Conservation (phyloP, 2,329 filamentous ascomycete species). For the Hymenotorrendiella dingleyae region DNA sequence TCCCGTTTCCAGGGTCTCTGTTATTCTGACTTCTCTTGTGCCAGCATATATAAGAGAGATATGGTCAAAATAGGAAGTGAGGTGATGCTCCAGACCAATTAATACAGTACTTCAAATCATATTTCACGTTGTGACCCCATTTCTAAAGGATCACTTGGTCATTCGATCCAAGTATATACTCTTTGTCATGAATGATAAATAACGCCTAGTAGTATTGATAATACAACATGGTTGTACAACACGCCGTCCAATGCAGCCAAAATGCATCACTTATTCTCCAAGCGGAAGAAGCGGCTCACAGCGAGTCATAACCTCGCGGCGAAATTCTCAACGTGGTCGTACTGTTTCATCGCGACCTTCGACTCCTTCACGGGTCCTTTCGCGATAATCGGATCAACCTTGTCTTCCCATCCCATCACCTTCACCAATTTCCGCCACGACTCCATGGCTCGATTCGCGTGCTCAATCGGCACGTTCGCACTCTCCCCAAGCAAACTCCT, state of each 20-base stretch:
- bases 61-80: too few species aligned
- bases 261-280: not conserved
- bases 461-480: slow-evolving; percentile 40
- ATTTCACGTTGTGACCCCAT: too few species aligned
- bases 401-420: slow-evolving; percentile 8
- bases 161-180: too few species aligned
- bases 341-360: not conserved
- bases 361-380: not conserved
- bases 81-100: too few species aligned
- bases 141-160: too few species aligned
- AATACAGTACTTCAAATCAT: too few species aligned
- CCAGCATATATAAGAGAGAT: too few species aligned
- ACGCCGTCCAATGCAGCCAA: slow-evolving; percentile 2
- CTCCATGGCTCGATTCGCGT: slow-evolving; percentile 44
- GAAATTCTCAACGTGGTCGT: not conserved
- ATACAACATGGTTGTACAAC: too few species aligned
- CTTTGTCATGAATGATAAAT: too few species aligned
- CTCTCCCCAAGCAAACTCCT: slow-evolving; percentile 42
- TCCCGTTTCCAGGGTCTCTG: too few species aligned
- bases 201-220: too few species aligned
- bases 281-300: not conserved
- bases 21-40: too few species aligned
- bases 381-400: slow-evolving; percentile 1
- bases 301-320: not conserved
- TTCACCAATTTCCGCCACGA: slow-evolving; percentile 40